Evolutionary conservation across 2,329 filamentous ascomycete species (phyloP), one percentile per base, ranked within the genome.

Genomic region (Verticillium tricorpus): DNA sequence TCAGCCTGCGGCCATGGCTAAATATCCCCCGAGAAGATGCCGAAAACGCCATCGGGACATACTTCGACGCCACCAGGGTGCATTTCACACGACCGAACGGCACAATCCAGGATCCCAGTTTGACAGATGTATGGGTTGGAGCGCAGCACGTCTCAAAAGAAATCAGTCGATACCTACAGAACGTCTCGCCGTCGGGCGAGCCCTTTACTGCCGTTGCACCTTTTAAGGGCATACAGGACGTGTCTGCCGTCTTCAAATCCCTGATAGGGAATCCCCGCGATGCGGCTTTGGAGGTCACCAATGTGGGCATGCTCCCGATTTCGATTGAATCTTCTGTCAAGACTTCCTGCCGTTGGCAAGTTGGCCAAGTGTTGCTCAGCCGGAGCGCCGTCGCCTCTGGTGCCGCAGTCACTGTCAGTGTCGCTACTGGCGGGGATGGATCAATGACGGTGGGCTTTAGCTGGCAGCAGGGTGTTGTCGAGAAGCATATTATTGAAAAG

Each of bases 241-340:
- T 76, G 40, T 72, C 73, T 3, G 71, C 72, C 1, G 69, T 76
- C 14, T 75, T 78, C 52, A 60, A 67, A 3, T 69, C 71, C 0
- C 73, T 75, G 58, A 22, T 79, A 1, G 80, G 79, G 3, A 73
- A 75, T 54, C 66, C 71, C 3, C 69, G 80, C 2, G 68, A 66
- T 1, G 66, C 68, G 17, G 75, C 71, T 9, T 79, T 76, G 25
- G 80, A 82, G 64, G 61, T 82, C 8, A 81, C 80, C 0, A 82
- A 81, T 66, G 60, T 82, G 4, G 80, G 80, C 0, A 67, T 75
- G 2, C 70, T 77, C 56, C 66, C 66, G 15, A 31, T 55, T 32
- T 50, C 58, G 2, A 57, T 12, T 14, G 45, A 11, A 25, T 25
- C 19, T 14, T 8, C 40, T 17, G 63, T 63, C 15, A 14, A 65